phyloP scores from a whole-genome alignment of 768 basidiomycete species.

The Trametes coccinea region DNA sequence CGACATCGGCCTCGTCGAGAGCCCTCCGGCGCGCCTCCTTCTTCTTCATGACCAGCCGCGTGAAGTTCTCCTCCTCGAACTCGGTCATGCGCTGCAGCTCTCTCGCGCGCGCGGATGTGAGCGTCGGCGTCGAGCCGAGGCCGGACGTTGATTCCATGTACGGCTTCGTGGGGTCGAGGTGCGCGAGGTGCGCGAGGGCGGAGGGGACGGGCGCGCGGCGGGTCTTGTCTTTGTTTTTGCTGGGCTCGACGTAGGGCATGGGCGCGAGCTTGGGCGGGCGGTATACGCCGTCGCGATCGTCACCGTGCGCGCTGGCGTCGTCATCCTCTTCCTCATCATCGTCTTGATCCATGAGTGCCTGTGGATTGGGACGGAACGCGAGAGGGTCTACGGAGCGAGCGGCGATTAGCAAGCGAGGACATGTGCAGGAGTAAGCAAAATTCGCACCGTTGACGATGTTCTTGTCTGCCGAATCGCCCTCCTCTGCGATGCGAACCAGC shows the following conservation, averaged over 20 bases:
- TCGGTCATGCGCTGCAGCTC: conserved; percentile 80
- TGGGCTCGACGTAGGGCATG: conserved; percentile 74
- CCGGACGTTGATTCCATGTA: conserved; percentile 73
- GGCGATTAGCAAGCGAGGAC: not conserved
- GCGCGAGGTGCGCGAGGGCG: conserved; percentile 54
- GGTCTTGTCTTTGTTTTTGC: conserved; percentile 48
- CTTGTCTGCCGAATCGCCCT: conserved; percentile 43
- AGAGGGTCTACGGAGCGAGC: conserved; percentile 66
- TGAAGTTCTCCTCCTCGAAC: conserved; percentile 95
- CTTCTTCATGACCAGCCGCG: conserved; percentile 88
- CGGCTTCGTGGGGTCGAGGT: conserved; percentile 59
- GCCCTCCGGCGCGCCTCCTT: conserved; percentile 69
- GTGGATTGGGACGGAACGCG: conserved; percentile 88
- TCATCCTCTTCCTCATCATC: conserved; percentile 37
- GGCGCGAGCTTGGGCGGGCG: conserved; percentile 88
- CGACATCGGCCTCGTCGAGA: conserved; percentile 85
- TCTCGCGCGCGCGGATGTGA: conserved; percentile 68
- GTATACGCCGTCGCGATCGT: conserved; percentile 58
- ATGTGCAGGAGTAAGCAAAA: not conserved
- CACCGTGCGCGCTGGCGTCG: conserved; percentile 23
- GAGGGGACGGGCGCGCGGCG: conserved; percentile 60
- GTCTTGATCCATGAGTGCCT: conserved; percentile 56
- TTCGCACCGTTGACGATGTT: conserved; percentile 59
- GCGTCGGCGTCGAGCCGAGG: conserved; percentile 59
- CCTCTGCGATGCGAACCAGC: conserved; percentile 75